Conservation (phyloP, 1,284 basidiomycete genomes). For the Tremellales sp. region DNA sequence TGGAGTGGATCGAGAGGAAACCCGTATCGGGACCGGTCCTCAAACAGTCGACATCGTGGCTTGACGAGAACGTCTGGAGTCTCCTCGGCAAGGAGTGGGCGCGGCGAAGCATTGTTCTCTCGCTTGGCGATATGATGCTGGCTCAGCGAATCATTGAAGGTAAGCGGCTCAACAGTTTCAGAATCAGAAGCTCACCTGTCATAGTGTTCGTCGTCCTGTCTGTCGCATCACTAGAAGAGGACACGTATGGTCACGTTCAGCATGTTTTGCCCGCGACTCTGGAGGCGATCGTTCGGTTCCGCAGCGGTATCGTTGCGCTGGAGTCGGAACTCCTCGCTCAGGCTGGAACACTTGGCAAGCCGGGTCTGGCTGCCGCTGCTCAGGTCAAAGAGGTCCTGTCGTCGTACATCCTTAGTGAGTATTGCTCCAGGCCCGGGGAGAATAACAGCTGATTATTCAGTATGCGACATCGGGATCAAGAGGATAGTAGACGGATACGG, state of each 20-base stretch:
- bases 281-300: constrained; percentile 38
- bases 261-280: constrained; percentile 36
- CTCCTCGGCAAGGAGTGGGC: constrained; percentile 37
- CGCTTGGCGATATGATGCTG: constrained; percentile 25
- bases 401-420: constrained; percentile 12
- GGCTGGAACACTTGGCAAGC: constrained; percentile 12
- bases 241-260: constrained; percentile 42
- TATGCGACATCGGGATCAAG: constrained; percentile 24
- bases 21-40: constrained; percentile 13
- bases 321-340: constrained; percentile 19
- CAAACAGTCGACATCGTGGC: constrained; percentile 12
- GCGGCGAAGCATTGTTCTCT: constrained; percentile 14
- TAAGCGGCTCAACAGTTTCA: constrained; percentile 17
- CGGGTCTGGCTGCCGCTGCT: constrained; percentile 5
- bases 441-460: constrained; percentile 7
- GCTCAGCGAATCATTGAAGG: constrained; percentile 33
- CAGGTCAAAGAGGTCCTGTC: constrained; percentile 8
- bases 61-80: constrained; percentile 8
- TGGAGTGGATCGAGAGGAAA: constrained; percentile 20
- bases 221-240: constrained; percentile 39
- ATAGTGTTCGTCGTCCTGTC: constrained; percentile 31
- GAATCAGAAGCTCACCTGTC: background rate
- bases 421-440: background rate
- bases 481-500: constrained; percentile 35
- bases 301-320: constrained; percentile 19